Base-by-base conservation (phyloP, 2,329 filamentous ascomycete species). In the Clonostachys solani region DNA sequence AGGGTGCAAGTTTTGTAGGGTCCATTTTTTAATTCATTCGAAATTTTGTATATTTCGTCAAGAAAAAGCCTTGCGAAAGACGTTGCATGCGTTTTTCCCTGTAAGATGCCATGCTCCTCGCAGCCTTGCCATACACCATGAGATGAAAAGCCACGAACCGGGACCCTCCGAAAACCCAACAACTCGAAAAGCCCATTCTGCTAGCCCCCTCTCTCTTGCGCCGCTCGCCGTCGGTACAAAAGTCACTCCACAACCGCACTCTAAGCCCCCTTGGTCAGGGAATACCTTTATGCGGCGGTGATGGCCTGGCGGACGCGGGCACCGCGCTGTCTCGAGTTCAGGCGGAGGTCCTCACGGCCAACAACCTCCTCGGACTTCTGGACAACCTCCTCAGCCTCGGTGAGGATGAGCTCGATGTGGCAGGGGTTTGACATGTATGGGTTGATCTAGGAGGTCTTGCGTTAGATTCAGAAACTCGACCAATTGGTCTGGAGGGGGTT, bases 341-440 rank as follows among this genome's bases (percentile, higher is more conserved):
- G 81, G 73, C 86, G 88, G 58, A 72, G 65, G 53, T 75, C 69
- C 61, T 86, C 80, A 61, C 84, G 83, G 64, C 78, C 76, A 56
- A 77, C 80, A 62, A 84, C 80, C 83, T 97, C 96, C 74, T 91
- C 80, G 54, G 84, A 85, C 87, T 99, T 99, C 79, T 92, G 83
- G 64, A 99, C 90, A 63, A 87, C 84, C 84, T 99, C 95, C 69
- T 95, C 88, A 66, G 82, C 91, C 84, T 99, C 95, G 69, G 92
- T 96, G 64, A 99, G 85, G 84, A 99, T 99, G 67, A 99, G 81
- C 83, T 99, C 95, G 75, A 99, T 96, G 87, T 99, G 94, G 89
- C 92, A 99, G 63, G 94, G 94, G 86, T 95, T 95, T 63, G 92
- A 96, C 95, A 99, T 97, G 86, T 97, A 99, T 56, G 94, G 94